These are phyloP conservation scores for Pythium aquatile DNA, from an alignment of 352 stramenopile species.

Conservation along the genomic window DNA sequence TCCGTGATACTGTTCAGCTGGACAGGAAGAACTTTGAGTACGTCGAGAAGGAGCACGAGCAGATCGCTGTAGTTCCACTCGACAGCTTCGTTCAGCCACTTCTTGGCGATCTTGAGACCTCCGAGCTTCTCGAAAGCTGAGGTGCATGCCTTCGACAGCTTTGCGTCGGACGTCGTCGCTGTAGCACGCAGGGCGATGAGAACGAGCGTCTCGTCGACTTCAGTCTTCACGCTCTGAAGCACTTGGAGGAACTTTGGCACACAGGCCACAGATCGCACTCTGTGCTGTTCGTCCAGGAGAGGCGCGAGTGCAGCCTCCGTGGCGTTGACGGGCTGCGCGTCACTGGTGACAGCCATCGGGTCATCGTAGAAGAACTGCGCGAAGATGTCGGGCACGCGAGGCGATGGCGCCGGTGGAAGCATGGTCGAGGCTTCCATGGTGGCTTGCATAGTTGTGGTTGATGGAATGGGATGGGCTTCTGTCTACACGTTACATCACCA, in stretches of 20 bases:
- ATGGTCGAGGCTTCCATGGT: slow-evolving; percentile 8
- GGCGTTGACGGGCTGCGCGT: slow-evolving; percentile 33
- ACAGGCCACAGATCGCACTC: slow-evolving; percentile 46
- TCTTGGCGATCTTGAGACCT: slow-evolving; percentile 69
- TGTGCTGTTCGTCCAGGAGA: slow-evolving; percentile 59
- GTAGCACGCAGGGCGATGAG: slow-evolving; percentile 73
- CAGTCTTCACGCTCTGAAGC: slow-evolving; percentile 56
- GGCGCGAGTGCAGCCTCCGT: slow-evolving; percentile 48
- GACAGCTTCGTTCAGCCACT: slow-evolving; percentile 76
- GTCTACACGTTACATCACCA: slow-evolving; percentile 9
- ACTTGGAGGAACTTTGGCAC: slow-evolving; percentile 61
- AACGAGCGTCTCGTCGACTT: slow-evolving; percentile 67
- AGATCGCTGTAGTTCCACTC: slow-evolving; percentile 81
- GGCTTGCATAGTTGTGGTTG: slow-evolving; percentile 18
- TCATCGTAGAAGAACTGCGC: slow-evolving; percentile 34
- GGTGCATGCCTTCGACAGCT: slow-evolving; percentile 60
- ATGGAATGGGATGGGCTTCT: not conserved
- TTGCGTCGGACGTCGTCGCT: slow-evolving; percentile 47
- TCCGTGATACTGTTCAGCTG: slow-evolving; percentile 87
- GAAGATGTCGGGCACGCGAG: slow-evolving; percentile 23
- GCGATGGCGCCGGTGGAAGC: slow-evolving; percentile 1
- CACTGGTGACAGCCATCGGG: slow-evolving; percentile 7
- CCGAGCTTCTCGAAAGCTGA: slow-evolving; percentile 67
- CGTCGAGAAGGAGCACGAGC: slow-evolving; percentile 76
- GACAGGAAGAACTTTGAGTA: slow-evolving; percentile 77